phyloP scores from a whole-genome alignment of 257 asterid species.

The Fraxinus pennsylvanica region DNA sequence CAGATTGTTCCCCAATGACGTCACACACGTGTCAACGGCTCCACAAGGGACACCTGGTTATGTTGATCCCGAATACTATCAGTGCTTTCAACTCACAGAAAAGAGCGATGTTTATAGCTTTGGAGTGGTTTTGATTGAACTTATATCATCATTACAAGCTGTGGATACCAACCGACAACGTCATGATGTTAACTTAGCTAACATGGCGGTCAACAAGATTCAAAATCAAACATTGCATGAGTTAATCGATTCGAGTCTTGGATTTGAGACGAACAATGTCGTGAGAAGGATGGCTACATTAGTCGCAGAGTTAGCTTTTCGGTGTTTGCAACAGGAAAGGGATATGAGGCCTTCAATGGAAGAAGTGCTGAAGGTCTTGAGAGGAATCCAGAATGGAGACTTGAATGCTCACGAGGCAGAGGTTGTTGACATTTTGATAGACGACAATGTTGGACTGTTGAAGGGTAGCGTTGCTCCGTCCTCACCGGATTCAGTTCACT shows the following conservation, averaged over 20 bases:
- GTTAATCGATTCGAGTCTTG: slow-evolving; percentile 67
- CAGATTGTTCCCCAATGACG: slow-evolving; percentile 65
- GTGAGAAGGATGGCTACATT: slow-evolving; percentile 59
- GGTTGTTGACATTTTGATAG: slow-evolving; percentile 55
- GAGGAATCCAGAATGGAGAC: slow-evolving; percentile 55
- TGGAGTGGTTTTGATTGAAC: slow-evolving; percentile 82
- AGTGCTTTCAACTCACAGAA: slow-evolving; percentile 81
- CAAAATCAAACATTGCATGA: slow-evolving; percentile 57
- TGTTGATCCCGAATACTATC: slow-evolving; percentile 93
- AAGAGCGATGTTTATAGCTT: slow-evolving; percentile 89
- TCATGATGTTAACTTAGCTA: slow-evolving; percentile 68
- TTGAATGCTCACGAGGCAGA: slow-evolving; percentile 52
- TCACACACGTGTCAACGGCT: slow-evolving; percentile 90
- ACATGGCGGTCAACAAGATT: slow-evolving; percentile 85
- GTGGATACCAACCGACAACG: slow-evolving; percentile 78
- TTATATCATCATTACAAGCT: slow-evolving; percentile 76
- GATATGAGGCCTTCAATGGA: slow-evolving; percentile 88
- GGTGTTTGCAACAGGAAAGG: slow-evolving; percentile 77
- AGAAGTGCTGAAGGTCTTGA: slow-evolving; percentile 58
- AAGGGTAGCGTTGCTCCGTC: slow-evolving; percentile 39
- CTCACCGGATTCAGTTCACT: slow-evolving; percentile 48
- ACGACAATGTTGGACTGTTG: slow-evolving; percentile 39
- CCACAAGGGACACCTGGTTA: slow-evolving; percentile 98
- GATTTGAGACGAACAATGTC: slow-evolving; percentile 44
- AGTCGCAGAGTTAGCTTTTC: slow-evolving; percentile 80